phyloP scores from a whole-genome alignment of 257 asterid genomes.

The Fraxinus cuspidata region DNA sequence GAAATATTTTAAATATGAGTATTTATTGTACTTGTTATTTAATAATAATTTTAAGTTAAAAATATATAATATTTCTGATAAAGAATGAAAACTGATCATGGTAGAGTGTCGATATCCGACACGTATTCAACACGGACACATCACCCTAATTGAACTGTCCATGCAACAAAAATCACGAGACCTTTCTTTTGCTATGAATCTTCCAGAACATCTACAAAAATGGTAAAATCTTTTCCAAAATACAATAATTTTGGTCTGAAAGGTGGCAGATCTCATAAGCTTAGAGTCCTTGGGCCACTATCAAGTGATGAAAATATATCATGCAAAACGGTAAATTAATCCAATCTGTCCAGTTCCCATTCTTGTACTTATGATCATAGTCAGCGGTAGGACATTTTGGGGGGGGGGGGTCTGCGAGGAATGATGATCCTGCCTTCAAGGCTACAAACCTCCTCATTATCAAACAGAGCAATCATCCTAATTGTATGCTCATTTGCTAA shows the following conservation, averaged over 20 bases:
- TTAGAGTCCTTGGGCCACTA: slow-evolving; percentile 10
- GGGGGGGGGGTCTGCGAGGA: no score
- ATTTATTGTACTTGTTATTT: no score
- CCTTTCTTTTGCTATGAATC: neutral
- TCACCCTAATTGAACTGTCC: no score
- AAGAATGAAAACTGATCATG: no score
- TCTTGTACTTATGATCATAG: neutral
- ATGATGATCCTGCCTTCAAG: neutral
- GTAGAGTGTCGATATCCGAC: no score
- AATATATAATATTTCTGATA: no score
- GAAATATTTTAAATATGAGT: no score
- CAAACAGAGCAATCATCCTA: slow-evolving; percentile 95
- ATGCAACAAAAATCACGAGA: neutral
- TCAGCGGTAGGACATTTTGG: neutral
- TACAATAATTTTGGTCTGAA: neutral
- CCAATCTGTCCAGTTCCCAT: neutral
- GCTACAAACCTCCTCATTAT: slow-evolving; percentile 73
- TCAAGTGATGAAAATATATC: slow-evolving; percentile 4
- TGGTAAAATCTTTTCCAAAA: slow-evolving; percentile 5
- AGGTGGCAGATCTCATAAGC: slow-evolving; percentile 12
- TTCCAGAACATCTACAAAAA: slow-evolving; percentile 1
- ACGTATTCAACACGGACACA: no score
- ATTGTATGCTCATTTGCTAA: slow-evolving; percentile 71
- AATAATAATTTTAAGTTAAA: no score
- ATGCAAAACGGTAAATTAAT: slow-evolving; percentile 12